A percentile compares a stretch with the other conserved stretches of the same genome.
These are phyloP conservation scores for Rhizopogon vesiculosus DNA, from an alignment of 768 basidiomycete species.

Conservation along the genomic window DNA sequence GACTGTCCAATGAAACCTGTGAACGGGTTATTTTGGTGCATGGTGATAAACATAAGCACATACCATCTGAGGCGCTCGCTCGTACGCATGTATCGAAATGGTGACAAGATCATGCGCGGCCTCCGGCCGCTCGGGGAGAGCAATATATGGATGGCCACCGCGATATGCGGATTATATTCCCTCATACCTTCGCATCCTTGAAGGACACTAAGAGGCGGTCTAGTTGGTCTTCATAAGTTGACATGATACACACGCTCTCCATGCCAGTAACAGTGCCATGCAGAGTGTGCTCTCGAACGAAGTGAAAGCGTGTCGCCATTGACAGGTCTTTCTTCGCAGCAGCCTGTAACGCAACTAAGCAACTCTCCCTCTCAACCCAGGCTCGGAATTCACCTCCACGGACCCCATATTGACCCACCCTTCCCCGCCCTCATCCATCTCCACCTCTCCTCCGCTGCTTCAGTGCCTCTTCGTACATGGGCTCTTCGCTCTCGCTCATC, in stretches of 20 bases:
- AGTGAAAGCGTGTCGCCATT: conserved; percentile 65
- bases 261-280: conserved; percentile 90
- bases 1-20: conserved; percentile 65
- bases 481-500: conserved; percentile 57
- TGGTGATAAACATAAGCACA: conserved; percentile 12
- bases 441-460: conserved; percentile 72
- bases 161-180: not conserved
- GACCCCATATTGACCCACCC: conserved; percentile 72
- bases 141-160: conserved; percentile 51
- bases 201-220: conserved; percentile 91
- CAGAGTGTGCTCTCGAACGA: conserved; percentile 73
- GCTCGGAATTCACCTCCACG: conserved; percentile 62
- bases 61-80: conserved; percentile 87
- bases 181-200: conserved; percentile 85
- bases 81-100: conserved; percentile 96
- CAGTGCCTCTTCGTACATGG: conserved; percentile 57
- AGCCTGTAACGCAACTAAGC: conserved; percentile 38
- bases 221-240: conserved; percentile 73
- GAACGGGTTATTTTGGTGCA: conserved; percentile 4
- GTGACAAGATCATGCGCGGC: conserved; percentile 80
- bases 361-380: conserved; percentile 5
- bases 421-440: conserved; percentile 77
- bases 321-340: conserved; percentile 44
- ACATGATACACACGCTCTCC: conserved; percentile 72
- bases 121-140: conserved; percentile 90